These are phyloP conservation scores for Trichoderma afroharzianum DNA, from an alignment of 2,329 filamentous ascomycete species.

Conservation along the genomic window DNA sequence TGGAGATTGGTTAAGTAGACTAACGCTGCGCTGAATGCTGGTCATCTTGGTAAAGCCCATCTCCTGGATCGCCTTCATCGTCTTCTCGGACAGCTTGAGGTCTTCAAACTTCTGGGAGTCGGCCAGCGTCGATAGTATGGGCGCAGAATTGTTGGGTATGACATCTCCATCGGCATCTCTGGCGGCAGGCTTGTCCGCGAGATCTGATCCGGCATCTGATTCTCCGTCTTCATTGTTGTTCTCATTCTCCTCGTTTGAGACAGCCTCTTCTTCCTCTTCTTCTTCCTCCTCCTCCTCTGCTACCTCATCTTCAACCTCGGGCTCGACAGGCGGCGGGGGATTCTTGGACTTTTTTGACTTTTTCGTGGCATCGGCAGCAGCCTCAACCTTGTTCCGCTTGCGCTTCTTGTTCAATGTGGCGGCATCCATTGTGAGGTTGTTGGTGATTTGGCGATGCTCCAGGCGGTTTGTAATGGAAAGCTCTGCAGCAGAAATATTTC, in stretches of 20 bases:
- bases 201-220: conserved; percentile 29
- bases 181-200: conserved; percentile 1
- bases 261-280: conserved; percentile 29
- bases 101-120: conserved; percentile 73
- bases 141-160: conserved; percentile 37
- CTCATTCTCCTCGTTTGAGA: conserved; percentile 23
- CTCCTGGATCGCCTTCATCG: conserved; percentile 78
- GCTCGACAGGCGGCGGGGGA: conserved; percentile 24
- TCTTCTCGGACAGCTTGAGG: conserved; percentile 81
- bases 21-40: conserved; percentile 73
- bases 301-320: conserved; percentile 27
- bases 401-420: conserved; percentile 42
- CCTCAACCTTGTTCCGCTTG: conserved; percentile 37
- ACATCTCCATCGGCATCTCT: conserved; percentile 30
- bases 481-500: conserved; percentile 17
- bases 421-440: conserved; percentile 31
- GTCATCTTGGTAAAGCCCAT: conserved; percentile 98
- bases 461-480: background rate
- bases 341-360: conserved; percentile 41
- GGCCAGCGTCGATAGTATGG: conserved; percentile 53
- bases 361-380: conserved; percentile 24
- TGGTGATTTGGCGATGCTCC: background rate
- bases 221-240: conserved; percentile 27
- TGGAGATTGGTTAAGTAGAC: conserved; percentile 10
- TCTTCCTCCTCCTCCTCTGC: conserved; percentile 26